A percentile compares a stretch with the other conserved stretches of the same genome.
phyloP scores from a whole-genome alignment of 2,329 filamentous ascomycete genomes.

The Arthrobotrys entomopaga region DNA sequence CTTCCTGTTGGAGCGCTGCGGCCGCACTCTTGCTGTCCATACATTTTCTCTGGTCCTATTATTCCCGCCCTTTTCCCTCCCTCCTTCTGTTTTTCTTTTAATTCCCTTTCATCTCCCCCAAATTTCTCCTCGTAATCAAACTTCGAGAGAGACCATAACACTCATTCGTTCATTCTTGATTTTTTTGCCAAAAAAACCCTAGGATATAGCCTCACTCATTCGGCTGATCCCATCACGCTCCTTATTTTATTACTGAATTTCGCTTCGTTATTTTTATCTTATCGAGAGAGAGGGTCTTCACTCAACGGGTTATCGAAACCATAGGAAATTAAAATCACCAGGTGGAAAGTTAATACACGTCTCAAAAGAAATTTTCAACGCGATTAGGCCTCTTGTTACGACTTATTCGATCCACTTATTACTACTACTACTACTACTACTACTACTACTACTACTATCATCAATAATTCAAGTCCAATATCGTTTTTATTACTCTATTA shows the following conservation, averaged over 20 bases:
- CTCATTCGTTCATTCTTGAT: conserved; percentile 56
- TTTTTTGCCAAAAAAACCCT: conserved; percentile 54
- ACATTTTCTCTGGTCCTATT: conserved; percentile 35
- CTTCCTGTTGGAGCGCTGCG: conserved; percentile 10
- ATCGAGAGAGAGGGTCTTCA: conserved; percentile 47
- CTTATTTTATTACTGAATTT: conserved; percentile 57
- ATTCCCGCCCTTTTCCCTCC: conserved; percentile 51
- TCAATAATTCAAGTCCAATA: conserved; percentile 35
- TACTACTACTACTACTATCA: conserved; percentile 10
- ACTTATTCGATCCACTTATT: conserved; percentile 52
- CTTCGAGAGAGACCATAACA: conserved; percentile 55
- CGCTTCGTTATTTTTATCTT: conserved; percentile 55
- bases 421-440: conserved; percentile 16
- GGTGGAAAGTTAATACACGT: conserved; percentile 55
- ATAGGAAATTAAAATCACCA: conserved; percentile 42
- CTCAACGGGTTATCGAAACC: conserved; percentile 31
- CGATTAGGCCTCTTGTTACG: conserved; percentile 49
- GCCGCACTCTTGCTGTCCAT: conserved; percentile 21
- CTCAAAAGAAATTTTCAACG: conserved; percentile 42
- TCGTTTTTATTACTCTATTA: conserved; percentile 43
- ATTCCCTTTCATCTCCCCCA: conserved; percentile 55
- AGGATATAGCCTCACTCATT: conserved; percentile 60
- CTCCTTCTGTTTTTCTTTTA: conserved; percentile 55
- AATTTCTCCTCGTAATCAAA: conserved; percentile 56
- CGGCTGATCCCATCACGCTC: conserved; percentile 60